phyloP scores from a whole-genome alignment of 352 stramenopile genomes.

The Phytophthora melonis region DNA sequence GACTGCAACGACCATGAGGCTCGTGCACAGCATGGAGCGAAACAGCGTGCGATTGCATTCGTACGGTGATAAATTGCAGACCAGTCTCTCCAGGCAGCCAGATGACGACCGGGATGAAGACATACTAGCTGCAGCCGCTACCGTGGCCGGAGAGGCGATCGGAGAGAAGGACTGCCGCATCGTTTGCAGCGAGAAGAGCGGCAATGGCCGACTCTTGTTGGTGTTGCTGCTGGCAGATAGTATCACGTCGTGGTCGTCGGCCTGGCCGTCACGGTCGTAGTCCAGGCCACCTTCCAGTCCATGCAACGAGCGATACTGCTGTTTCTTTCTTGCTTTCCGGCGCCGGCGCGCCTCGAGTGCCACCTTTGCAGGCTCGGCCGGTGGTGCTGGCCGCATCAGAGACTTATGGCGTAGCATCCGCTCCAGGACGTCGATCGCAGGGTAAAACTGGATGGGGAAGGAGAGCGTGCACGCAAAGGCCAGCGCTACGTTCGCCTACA shows the following conservation, averaged over 20 bases:
- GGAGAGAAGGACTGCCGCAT: slow-evolving; percentile 41
- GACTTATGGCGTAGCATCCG: slow-evolving; percentile 61
- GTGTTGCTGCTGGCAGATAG: slow-evolving; percentile 23
- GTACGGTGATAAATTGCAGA: slow-evolving; percentile 70
- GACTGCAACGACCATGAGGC: slow-evolving; percentile 77
- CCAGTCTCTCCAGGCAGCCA: slow-evolving; percentile 49
- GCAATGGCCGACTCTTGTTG: slow-evolving; percentile 19
- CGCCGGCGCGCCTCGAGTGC: slow-evolving; percentile 33
- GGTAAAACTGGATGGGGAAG: slow-evolving; percentile 88
- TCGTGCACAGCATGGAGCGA: slow-evolving; percentile 83
- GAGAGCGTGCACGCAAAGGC: slow-evolving; percentile 80
- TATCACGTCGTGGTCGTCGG: slow-evolving; percentile 26
- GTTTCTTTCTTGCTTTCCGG: slow-evolving; percentile 41
- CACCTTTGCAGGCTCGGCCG: slow-evolving; percentile 35
- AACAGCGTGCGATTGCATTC: slow-evolving; percentile 85
- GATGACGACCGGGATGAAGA: slow-evolving; percentile 30
- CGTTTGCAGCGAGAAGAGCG: slow-evolving; percentile 34
- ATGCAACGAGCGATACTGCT: slow-evolving; percentile 32
- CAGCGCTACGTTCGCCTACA: slow-evolving; percentile 71
- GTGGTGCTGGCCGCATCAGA: slow-evolving; percentile 45
- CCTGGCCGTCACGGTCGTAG: slow-evolving; percentile 14
- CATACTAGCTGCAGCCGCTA: slow-evolving; percentile 26
- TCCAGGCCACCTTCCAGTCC: slow-evolving; percentile 24
- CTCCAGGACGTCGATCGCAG: slow-evolving; percentile 78
- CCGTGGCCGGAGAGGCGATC: slow-evolving; percentile 31